These are phyloP conservation scores for Heritiera fomes DNA, from an alignment of 345 rosid species.

Conservation along the genomic window DNA sequence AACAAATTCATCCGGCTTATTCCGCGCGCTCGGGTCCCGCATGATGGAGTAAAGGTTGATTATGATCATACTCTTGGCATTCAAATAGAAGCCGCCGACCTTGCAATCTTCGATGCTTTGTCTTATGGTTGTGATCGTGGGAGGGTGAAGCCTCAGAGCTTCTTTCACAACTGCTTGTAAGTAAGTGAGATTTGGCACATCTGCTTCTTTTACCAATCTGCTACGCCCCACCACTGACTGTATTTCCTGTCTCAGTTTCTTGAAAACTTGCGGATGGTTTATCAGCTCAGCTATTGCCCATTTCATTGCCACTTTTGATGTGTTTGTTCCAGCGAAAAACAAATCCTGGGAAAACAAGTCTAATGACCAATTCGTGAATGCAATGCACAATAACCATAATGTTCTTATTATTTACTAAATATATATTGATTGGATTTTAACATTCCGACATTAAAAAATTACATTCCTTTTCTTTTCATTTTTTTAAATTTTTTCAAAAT, in stretches of 20 bases:
- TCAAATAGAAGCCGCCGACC: conserved; percentile 7
- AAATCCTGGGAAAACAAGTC: too few relatives aligned
- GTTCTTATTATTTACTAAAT: too few relatives aligned
- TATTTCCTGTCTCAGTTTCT: conserved; percentile 17
- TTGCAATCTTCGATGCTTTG: conserved; percentile 2
- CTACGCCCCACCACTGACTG: neutral
- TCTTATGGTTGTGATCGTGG: neutral
- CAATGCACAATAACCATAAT: too few relatives aligned
- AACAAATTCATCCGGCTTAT: neutral
- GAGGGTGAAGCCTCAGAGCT: neutral
- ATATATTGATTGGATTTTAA: too few relatives aligned
- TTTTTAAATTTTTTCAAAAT: too few relatives aligned
- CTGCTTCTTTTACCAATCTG: conserved; percentile 20
- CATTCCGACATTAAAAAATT: too few relatives aligned
- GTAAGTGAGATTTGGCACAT: conserved; percentile 18
- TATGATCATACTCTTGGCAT: conserved; percentile 9
- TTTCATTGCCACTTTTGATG: neutral
- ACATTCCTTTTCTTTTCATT: too few relatives aligned
- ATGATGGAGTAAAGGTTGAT: conserved; percentile 8
- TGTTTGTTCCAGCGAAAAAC: conserved; percentile 17
- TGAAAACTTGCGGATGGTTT: conserved; percentile 8
- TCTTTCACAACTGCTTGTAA: conserved; percentile 4
- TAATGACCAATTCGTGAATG: too few relatives aligned
- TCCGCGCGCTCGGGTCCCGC: conserved; percentile 6
- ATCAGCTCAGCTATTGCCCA: conserved; percentile 18